Conservation (phyloP, 2,329 filamentous ascomycete genomes). For the Aspergillus costaricaensis region DNA sequence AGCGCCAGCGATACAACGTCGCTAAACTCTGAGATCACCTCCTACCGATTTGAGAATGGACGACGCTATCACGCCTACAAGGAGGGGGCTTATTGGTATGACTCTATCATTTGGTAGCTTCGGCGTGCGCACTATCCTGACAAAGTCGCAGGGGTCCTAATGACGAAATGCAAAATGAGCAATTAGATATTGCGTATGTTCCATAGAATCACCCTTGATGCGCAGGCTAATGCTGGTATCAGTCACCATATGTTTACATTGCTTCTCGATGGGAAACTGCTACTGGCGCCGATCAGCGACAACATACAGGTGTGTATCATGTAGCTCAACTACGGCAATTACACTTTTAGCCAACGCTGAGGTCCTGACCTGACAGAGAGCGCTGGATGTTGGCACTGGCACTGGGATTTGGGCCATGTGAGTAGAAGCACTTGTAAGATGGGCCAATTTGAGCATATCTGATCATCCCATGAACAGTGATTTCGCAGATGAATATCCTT, state of each 20-base stretch:
- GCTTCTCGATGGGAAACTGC: constrained; percentile 25
- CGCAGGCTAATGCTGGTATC: not conserved
- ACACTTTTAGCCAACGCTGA: not conserved
- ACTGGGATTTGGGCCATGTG: constrained; percentile 27
- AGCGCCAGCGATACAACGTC: constrained; percentile 25
- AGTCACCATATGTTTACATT: constrained; percentile 30
- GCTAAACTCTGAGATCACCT: constrained; percentile 23
- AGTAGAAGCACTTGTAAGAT: not conserved
- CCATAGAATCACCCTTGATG: not conserved
- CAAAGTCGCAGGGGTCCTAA: constrained; percentile 24
- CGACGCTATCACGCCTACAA: constrained; percentile 35
- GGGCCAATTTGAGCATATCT: not conserved
- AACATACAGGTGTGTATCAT: constrained; percentile 18
- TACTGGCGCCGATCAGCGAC: constrained; percentile 21
- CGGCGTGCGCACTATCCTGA: not conserved
- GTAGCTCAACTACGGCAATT: not conserved
- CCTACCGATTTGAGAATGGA: constrained; percentile 34
- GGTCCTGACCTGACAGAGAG: constrained; percentile 15
- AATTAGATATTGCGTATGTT: constrained; percentile 27
- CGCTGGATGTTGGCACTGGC: constrained; percentile 29
- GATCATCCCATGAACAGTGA: constrained; percentile 24
- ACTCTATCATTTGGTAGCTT: not conserved
- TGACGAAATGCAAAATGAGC: constrained; percentile 28
- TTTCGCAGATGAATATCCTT: constrained; percentile 47
- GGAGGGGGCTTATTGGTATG: constrained; percentile 32